A percentile compares a stretch with the other conserved stretches of the same genome.
These are phyloP conservation scores for Leptosphaerulina australis DNA, from an alignment of 2,329 filamentous ascomycete genomes.

Conservation along the genomic window DNA sequence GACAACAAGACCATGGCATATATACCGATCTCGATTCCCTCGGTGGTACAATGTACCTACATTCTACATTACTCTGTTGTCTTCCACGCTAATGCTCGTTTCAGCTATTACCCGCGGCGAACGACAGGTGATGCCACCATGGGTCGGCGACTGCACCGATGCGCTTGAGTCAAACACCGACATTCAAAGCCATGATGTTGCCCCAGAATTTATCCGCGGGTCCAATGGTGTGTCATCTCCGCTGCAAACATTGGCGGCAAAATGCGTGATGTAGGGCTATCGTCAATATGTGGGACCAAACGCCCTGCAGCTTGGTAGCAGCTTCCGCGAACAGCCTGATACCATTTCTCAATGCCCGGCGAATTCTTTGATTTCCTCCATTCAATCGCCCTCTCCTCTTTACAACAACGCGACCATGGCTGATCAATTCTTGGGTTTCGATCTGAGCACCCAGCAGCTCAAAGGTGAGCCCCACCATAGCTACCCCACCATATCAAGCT, in stretches of 20 bases:
- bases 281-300: slow-evolving; percentile 13
- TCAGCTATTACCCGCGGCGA: slow-evolving; percentile 20
- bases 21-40: neutral
- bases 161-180: slow-evolving; percentile 11
- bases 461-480: slow-evolving; percentile 67
- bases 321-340: slow-evolving; percentile 1
- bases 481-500: slow-evolving; percentile 38
- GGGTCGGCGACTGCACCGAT: slow-evolving; percentile 17
- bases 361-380: neutral
- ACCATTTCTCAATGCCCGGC: slow-evolving; percentile 22
- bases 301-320: neutral
- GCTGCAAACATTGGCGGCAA: slow-evolving; percentile 44
- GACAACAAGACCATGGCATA: slow-evolving; percentile 25
- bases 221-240: slow-evolving; percentile 26
- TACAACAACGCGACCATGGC: slow-evolving; percentile 36
- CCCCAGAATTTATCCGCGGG: slow-evolving; percentile 32
- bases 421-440: slow-evolving; percentile 83
- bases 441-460: slow-evolving; percentile 94
- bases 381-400: neutral
- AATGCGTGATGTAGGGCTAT: slow-evolving; percentile 30
- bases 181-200: slow-evolving; percentile 1
- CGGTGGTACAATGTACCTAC: slow-evolving; percentile 15
- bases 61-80: neutral
- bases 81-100: slow-evolving; percentile 15
- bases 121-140: slow-evolving; percentile 5